These are phyloP conservation scores for Phycomyces nitens DNA, from an alignment of 192 early-diverging fungal genomes.

Conservation along the genomic window DNA sequence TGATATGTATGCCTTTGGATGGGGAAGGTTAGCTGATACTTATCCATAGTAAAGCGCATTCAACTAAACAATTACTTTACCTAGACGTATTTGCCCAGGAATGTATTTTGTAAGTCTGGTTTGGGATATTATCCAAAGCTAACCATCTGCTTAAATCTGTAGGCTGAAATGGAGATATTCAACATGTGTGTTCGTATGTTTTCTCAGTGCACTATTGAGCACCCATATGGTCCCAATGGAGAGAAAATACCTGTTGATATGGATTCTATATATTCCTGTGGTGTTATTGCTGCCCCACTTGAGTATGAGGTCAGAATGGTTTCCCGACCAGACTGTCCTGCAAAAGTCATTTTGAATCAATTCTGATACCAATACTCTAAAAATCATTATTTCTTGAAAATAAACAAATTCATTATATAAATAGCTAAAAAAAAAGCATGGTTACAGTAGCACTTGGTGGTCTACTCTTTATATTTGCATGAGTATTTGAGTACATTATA, in stretches of 20 bases:
- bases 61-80: too few species aligned
- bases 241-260: not conserved
- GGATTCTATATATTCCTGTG: not conserved
- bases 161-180: slow-evolving; percentile 14
- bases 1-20: slow-evolving; percentile 18
- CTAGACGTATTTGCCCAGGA: not conserved
- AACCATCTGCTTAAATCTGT: not conserved
- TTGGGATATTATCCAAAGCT: not conserved
- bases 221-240: not conserved
- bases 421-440: too few species aligned
- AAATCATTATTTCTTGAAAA: too few species aligned
- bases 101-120: not conserved
- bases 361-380: too few species aligned
- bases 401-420: too few species aligned
- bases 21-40: not conserved
- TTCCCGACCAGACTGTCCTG: not conserved
- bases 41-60: too few species aligned
- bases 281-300: not conserved
- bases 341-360: too few species aligned
- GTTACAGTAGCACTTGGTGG: too few species aligned
- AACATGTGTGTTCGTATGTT: slow-evolving; percentile 3
- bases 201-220: not conserved
- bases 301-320: not conserved
- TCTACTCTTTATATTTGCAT: too few species aligned
- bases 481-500: too few species aligned